Evolutionary conservation across 768 basidiomycete species (phyloP).

Genomic region (Boletellus ananas): DNA sequence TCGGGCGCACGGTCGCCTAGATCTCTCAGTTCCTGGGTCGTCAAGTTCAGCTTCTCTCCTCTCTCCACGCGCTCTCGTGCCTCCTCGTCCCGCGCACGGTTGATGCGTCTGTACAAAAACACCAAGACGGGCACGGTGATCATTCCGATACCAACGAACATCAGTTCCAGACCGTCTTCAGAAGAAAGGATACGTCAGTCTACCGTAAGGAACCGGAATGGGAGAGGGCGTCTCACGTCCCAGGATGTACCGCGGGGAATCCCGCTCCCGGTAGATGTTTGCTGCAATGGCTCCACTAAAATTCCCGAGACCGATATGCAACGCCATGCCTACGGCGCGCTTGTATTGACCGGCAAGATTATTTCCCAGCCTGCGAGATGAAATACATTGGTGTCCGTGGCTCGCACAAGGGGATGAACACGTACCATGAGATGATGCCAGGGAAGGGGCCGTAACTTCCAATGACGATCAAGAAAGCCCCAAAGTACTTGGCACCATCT

Average conservation of each 20-base stretch:
- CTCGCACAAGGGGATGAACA: slow-evolving; percentile 11
- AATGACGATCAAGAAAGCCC: slow-evolving; percentile 62
- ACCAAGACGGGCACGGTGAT: slow-evolving; percentile 47
- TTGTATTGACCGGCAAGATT: slow-evolving; percentile 66
- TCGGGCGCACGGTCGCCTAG: slow-evolving; percentile 62
- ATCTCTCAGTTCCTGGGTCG: slow-evolving; percentile 23
- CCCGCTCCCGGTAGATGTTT: slow-evolving; percentile 57
- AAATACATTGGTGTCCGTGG: background rate
- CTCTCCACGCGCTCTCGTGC: slow-evolving; percentile 8
- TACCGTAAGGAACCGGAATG: background rate
- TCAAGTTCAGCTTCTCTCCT: slow-evolving; percentile 17
- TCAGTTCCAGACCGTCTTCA: slow-evolving; percentile 58
- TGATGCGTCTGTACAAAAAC: slow-evolving; percentile 52
- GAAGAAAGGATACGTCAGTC: background rate
- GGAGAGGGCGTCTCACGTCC: slow-evolving; percentile 48
- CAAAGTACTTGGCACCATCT: slow-evolving; percentile 63
- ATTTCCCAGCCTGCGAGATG: slow-evolving; percentile 43
- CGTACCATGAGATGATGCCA: slow-evolving; percentile 57
- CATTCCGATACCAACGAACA: slow-evolving; percentile 66
- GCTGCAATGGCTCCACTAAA: slow-evolving; percentile 61
- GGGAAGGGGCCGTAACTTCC: slow-evolving; percentile 60
- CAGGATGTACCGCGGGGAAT: slow-evolving; percentile 56
- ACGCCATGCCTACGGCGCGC: slow-evolving; percentile 61
- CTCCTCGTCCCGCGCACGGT: slow-evolving; percentile 43
- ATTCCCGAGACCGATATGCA: slow-evolving; percentile 52